Percentiles rank a stretch among this genome's conserved stretches.
Conservation (phyloP, 1,139 yeast genomes). For the Scheffersomyces quercinus region DNA sequence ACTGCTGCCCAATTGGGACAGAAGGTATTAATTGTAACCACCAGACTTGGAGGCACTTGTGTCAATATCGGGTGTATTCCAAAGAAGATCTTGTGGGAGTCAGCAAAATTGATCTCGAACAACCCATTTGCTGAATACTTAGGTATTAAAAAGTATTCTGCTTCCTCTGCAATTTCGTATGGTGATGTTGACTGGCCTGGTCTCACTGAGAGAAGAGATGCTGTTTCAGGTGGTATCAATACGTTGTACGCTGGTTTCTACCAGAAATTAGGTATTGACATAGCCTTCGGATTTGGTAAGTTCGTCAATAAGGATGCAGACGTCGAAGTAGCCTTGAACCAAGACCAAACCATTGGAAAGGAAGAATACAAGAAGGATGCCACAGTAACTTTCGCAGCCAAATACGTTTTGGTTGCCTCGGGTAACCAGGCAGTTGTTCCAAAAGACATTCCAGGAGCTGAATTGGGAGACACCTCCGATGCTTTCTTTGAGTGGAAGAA, state of each 20-base stretch:
- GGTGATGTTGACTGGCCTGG: slow-evolving; percentile 2
- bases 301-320: slow-evolving; percentile 1
- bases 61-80: neutral
- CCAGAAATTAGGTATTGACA: slow-evolving; percentile 1
- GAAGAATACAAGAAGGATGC: neutral
- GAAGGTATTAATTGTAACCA: neutral
- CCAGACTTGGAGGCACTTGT: neutral
- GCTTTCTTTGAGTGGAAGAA: neutral
- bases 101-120: neutral
- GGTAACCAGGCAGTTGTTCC: slow-evolving; percentile 1
- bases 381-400: neutral
- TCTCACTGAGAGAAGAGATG: neutral
- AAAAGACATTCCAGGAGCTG: neutral
- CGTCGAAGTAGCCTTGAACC: slow-evolving; percentile 1
- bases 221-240: neutral
- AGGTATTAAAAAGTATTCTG: neutral
- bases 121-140: slow-evolving; percentile 1
- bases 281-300: neutral
- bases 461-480: neutral
- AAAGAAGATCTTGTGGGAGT: slow-evolving; percentile 3
- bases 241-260: slow-evolving; percentile 1
- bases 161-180: neutral
- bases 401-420: neutral
- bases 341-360: neutral
- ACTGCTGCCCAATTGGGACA: slow-evolving; percentile 1